Percentiles rank a stretch among this genome's conserved stretches.
phyloP scores from a whole-genome alignment of 1,284 basidiomycete species.

The Takashimella tepidaria region DNA sequence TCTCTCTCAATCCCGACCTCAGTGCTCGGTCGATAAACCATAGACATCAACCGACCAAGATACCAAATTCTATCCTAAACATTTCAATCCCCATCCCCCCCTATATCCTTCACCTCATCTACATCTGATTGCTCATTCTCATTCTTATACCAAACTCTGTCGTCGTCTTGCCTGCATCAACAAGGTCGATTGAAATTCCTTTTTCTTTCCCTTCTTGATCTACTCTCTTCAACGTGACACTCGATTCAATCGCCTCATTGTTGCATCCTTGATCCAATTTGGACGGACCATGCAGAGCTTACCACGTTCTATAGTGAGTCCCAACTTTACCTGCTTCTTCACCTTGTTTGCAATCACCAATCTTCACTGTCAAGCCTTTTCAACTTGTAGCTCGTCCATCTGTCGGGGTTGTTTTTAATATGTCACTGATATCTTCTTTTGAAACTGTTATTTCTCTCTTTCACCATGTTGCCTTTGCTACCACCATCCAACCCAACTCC shows the following conservation, averaged over 20 bases:
- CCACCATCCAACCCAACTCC: too few relatives aligned
- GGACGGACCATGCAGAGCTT: neutral
- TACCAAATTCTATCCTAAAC: too few relatives aligned
- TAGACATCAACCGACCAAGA: too few relatives aligned
- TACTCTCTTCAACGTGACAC: neutral
- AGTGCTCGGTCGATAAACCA: too few relatives aligned
- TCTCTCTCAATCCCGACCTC: too few relatives aligned
- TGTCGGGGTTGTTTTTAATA: neutral
- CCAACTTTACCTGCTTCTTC: neutral
- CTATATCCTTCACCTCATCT: neutral
- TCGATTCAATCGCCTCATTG: too few relatives aligned
- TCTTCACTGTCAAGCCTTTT: neutral
- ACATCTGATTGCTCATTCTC: neutral
- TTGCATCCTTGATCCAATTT: neutral
- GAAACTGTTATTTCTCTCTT: too few relatives aligned
- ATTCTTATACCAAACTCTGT: neutral
- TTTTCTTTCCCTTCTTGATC: neutral
- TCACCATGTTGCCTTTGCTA: too few relatives aligned
- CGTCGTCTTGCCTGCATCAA: neutral
- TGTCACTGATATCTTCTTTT: neutral
- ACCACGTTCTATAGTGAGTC: neutral
- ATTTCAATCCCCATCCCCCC: too few relatives aligned
- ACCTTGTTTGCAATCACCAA: neutral
- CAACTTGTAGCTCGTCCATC: neutral
- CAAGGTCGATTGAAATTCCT: too few relatives aligned